Base-by-base conservation (phyloP, 805 yeast genomes). In the Ogataea paraovalis region DNA sequence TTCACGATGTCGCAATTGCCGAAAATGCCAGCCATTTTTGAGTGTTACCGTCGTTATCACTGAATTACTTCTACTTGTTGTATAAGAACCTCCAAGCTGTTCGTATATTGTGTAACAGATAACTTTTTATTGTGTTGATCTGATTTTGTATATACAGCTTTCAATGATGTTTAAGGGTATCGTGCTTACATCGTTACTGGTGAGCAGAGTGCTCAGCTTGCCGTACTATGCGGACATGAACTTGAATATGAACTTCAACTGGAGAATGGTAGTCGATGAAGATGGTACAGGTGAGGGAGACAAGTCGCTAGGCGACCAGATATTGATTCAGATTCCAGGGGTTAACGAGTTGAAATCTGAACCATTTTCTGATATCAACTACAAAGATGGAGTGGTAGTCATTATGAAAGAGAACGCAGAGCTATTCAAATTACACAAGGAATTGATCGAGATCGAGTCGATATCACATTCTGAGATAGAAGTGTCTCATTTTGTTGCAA, bases 401-500 rank as follows among this genome's bases (percentile, higher is more conserved):
- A 10, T 25, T 10, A 40, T 40, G 22, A 19, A 40, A 2, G 30
- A 40, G 10, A 40, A 40, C 16, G n/a, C 25, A 9, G 43, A 43
- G 20, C 48, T 67, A 23, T 53, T 68, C 22, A 44, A 59, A 4
- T 55, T 72, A 27, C 78, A 73, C 52, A 60, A 59, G 32, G 49
- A 64, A 2, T 55, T 73, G 20, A 57, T 74, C 16, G 62, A 61
- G 20, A 59, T 66, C 28, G 57, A 65, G 20, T 71, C 76, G 2
- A 53, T 73, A 4, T 64, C 73, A 25, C 49, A 48, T n/a, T 45
- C 62, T 18, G 78, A 73, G 48, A 43, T 51, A 3, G 61, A 50
- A 0, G 80, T 72, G 1, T 72, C 75, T 1, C 47, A 58, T 2
- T 78, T 56, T 51, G 56, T 81, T 40, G 55, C 61, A 27, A 48